Base-by-base conservation (phyloP, 1,139 yeast genomes). In the Lodderomyces parapsilosis region DNA sequence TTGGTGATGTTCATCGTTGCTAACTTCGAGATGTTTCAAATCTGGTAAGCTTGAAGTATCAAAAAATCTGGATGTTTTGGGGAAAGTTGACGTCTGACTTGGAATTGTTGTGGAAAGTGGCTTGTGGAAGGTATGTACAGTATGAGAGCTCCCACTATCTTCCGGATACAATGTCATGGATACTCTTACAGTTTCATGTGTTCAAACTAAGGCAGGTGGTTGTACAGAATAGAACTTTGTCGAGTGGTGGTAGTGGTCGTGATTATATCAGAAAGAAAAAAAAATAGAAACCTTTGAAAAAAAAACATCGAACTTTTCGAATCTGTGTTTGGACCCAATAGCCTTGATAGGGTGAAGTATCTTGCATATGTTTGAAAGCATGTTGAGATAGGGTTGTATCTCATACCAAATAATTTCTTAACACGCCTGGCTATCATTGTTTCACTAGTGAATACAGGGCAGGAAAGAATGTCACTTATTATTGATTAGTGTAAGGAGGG, bases 11-110 rank as follows among this genome's bases (percentile, higher is more conserved):
- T 54, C 51, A 25, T 58, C 54, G 28, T 48, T 52, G 8, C 47
- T 45, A 17, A 59, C 51, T 43, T 55, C 60, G 43, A 49, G 60
- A 3, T 54, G 51, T 37, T 60, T 53, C 38, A 66, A 57, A 41
- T 66, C 63, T 4, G 71, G 69, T 23, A 66, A 50, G 14, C 59
- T 39, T 23, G 55, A 58, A 45, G 61, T 59, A 25, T 48, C 50
- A 48, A 62, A 65, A 48, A 71, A 68, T 49, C 76, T 50, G 9
- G 74, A 61, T 6, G 73, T 58, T 42, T 57, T 60, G 1, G 76
- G 75, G 13, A 63, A 60, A 42, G 52, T 54, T 24, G 57, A 49
- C 14, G 33, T 45, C 31, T 42, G 33, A 7, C 34, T 30, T 10
- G 18, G 19, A n/a, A 30, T 14, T 9, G 33, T 14, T 10, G 33